Conservation (phyloP, 441 rosid genomes). For the Gossypium armourianum region DNA sequence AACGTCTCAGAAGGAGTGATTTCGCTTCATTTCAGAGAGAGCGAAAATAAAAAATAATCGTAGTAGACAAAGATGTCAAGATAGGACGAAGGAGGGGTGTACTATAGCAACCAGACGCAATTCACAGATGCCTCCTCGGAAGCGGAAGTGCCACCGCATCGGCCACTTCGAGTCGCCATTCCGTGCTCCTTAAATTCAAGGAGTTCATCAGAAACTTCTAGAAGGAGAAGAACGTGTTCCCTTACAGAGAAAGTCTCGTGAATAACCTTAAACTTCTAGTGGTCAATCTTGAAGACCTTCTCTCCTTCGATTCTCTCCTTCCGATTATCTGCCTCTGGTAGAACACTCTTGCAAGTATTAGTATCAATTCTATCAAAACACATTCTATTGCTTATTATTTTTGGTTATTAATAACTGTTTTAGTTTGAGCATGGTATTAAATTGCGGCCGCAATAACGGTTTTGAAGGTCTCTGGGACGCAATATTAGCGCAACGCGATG, state of each 20-base stretch:
- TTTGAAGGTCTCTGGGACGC: background rate
- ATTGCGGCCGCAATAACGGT: background rate
- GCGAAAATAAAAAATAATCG: background rate
- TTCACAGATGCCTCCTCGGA: slow-evolving; percentile 70
- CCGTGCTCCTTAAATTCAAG: slow-evolving; percentile 60
- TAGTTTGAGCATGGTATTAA: slow-evolving; percentile 42
- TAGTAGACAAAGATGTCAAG: slow-evolving; percentile 47
- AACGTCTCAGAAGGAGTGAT: background rate
- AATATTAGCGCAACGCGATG: background rate
- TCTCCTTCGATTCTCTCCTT: slow-evolving; percentile 66
- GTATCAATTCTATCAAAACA: background rate
- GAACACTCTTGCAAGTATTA: background rate
- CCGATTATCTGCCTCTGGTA: slow-evolving; percentile 72
- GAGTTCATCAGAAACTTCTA: slow-evolving; percentile 75
- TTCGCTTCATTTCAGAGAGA: background rate
- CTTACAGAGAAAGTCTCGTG: slow-evolving; percentile 68
- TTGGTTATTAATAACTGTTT: background rate
- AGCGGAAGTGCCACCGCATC: slow-evolving; percentile 32
- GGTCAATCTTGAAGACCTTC: slow-evolving; percentile 68
- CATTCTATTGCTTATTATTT: background rate
- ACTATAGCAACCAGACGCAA: slow-evolving; percentile 65
- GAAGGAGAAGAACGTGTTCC: slow-evolving; percentile 52
- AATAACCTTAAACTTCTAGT: slow-evolving; percentile 55
- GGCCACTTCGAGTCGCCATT: slow-evolving; percentile 63
- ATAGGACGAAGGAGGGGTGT: slow-evolving; percentile 90